Base-by-base conservation (phyloP, 148 eudicot species). In the Dysphania ambrosioides region DNA sequence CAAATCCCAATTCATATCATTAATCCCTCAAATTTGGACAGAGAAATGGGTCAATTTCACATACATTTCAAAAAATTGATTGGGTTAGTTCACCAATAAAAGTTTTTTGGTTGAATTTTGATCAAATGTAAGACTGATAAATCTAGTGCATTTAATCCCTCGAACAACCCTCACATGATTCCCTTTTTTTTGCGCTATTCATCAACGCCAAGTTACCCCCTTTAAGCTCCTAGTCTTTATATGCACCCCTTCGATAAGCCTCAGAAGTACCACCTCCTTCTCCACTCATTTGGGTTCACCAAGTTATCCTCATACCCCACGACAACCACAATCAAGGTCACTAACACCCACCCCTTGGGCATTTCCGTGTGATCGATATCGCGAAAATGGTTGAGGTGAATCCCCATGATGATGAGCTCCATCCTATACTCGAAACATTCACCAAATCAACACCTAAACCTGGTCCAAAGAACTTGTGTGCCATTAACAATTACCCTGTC, bases 321-420 rank as follows among this genome's bases (percentile, higher is more conserved):
- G 0, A 73, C 67, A 0, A 77, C 72, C 0, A 79, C 81, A 32
- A 79, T 51, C 0, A 73, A 73, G 2, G 73, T 73, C 1, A 73
- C 81, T 5, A 73, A 24, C 0, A 73, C 42, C 18, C 16, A 2
- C 8, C 27, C 49, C 6, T 42, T 1, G 0, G 61, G 16, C 6
- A 3, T 9, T 0, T 0, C 2, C 10, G 5, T 27, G 19, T 41
- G 42, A 13, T 79, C 77, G 11, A 79, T 79, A 4, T 77, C 81
- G 49, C 51, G 10, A 4, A 73, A 2, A 0, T 1, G 2, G 0
- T 34, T 49, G 4, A 1, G 10, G 10, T 79, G 81, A 31, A 79
- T 27, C 12, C 81, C 81, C 63, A 73, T 57, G 49, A 79, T 73
- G 41, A 29, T 13, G n/a, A 79, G 60, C 41, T 79, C 81, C 1